Percentiles rank a stretch among this genome's conserved stretches.
Conservation (phyloP, 345 rosid species). For the Cardiospermum halicacabum region DNA sequence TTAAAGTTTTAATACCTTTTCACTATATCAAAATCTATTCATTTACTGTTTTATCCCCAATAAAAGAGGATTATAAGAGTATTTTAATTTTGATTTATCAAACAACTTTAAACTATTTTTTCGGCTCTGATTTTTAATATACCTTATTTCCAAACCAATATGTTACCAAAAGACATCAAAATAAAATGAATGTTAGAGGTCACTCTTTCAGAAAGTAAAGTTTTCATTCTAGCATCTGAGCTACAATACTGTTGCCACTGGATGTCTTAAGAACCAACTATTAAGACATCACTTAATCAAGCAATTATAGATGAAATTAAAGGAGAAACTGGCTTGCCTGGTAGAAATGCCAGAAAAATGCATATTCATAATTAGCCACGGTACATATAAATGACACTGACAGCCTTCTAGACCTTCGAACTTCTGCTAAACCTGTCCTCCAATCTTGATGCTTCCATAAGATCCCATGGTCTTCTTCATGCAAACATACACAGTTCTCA, state of each 20-base stretch:
- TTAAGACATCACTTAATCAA: neutral
- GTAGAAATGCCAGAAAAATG: constrained; percentile 73
- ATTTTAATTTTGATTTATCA: too few species aligned
- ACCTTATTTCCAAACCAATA: too few species aligned
- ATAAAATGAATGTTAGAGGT: too few species aligned
- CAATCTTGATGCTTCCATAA: constrained; percentile 88
- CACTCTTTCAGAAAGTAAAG: constrained; percentile 7
- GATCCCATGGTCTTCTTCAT: constrained; percentile 76
- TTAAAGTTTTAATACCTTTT: too few species aligned
- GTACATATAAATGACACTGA: constrained; percentile 64
- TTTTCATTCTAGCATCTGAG: constrained; percentile 13
- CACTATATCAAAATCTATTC: too few species aligned
- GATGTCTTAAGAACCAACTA: constrained; percentile 1
- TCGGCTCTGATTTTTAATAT: too few species aligned
- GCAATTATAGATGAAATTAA: neutral
- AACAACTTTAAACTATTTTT: too few species aligned
- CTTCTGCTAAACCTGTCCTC: constrained; percentile 83
- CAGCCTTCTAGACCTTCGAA: constrained; percentile 64
- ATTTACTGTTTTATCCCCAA: too few species aligned
- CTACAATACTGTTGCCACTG: constrained; percentile 8
- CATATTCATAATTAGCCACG: constrained; percentile 72
- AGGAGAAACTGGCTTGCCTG: constrained; percentile 46
- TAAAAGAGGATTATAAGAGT: too few species aligned
- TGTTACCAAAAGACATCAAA: too few species aligned
- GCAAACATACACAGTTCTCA: constrained; percentile 74